phyloP scores from a whole-genome alignment of 441 rosid genomes.

The Croton setiger region DNA sequence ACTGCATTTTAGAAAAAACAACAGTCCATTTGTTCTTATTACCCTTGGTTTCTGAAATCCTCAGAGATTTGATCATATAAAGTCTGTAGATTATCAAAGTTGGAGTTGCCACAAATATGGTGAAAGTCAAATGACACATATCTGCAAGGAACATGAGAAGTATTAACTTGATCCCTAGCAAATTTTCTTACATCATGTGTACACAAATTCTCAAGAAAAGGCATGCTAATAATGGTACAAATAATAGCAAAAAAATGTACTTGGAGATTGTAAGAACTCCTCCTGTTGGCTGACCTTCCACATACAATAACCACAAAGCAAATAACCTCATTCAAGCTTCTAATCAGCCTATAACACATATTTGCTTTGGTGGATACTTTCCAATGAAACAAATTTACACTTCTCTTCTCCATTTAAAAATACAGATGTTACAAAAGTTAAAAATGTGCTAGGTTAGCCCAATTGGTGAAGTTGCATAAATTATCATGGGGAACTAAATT shows the following conservation, averaged over 20 bases:
- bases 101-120: constrained; percentile 72
- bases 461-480: not conserved
- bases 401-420: not conserved
- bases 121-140: constrained; percentile 87
- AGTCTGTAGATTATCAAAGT: constrained; percentile 71
- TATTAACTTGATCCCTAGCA: constrained; percentile 10
- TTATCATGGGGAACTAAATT: not conserved
- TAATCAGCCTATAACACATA: not conserved
- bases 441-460: constrained; percentile 7
- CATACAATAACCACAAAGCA: not conserved
- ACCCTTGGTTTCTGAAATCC: constrained; percentile 82
- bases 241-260: not conserved
- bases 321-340: not conserved
- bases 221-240: not conserved
- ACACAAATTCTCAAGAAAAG: constrained; percentile 2
- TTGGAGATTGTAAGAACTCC: not conserved
- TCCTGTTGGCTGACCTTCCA: not conserved
- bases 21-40: constrained; percentile 27
- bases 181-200: not conserved
- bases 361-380: not conserved
- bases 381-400: not conserved
- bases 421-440: not conserved
- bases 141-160: constrained; percentile 43
- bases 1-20: constrained; percentile 26
- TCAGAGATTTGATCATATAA: constrained; percentile 73